Conservation (phyloP, 805 yeast genomes). For the Teunomyces cretensis region DNA sequence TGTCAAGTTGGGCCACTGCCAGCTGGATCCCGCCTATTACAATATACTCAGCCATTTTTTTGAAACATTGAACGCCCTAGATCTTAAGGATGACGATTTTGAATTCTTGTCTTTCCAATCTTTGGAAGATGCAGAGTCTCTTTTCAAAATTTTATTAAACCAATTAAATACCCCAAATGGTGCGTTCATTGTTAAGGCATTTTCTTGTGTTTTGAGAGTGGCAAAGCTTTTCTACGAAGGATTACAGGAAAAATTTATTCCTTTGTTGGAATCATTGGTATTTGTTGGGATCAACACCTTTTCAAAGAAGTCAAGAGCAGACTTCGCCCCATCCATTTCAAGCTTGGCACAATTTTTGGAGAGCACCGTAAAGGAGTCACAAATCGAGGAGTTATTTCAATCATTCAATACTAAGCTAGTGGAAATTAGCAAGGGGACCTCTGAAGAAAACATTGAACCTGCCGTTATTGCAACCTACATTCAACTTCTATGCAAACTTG, state of each 20-base stretch:
- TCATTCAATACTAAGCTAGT: background rate
- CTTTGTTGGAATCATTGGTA: background rate
- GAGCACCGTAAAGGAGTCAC: background rate
- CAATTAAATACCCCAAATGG: background rate
- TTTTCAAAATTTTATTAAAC: background rate
- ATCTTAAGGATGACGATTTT: conserved; percentile 3
- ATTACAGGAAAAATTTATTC: background rate
- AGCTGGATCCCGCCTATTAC: conserved; percentile 54
- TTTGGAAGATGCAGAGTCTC: background rate
- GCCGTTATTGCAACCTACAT: background rate
- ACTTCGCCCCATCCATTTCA: background rate
- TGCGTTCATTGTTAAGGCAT: background rate
- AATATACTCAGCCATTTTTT: conserved; percentile 23
- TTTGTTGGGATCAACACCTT: conserved; percentile 7
- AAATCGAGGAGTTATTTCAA: background rate
- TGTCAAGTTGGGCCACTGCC: conserved; percentile 53
- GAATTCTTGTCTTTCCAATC: background rate
- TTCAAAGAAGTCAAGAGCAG: conserved; percentile 4
- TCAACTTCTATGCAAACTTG: background rate
- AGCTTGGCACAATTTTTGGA: background rate
- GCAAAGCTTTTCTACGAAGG: conserved; percentile 12
- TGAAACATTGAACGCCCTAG: conserved; percentile 9
- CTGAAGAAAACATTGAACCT: background rate
- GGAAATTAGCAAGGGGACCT: background rate
- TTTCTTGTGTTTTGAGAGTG: background rate